Base-by-base conservation (phyloP, 805 yeast genomes). In the Barnettozyma populi region DNA sequence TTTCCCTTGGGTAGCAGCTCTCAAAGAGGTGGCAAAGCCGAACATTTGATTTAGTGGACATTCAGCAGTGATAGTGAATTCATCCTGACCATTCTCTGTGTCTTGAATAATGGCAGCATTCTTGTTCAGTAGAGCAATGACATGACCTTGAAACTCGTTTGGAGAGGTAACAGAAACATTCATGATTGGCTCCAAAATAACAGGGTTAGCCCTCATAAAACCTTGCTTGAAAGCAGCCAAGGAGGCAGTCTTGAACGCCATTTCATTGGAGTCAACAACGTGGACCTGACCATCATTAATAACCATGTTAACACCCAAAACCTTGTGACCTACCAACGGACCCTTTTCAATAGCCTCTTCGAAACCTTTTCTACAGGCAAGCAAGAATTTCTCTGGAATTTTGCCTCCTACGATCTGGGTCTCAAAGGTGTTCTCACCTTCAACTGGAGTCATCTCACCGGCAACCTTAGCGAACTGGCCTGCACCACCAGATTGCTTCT, bases 401-500 rank as follows among this genome's bases (percentile, higher is more conserved):
- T 87, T 87, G 64, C 99, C 99, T 61, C 99, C 98, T 55, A 94
- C 94, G 65, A 94, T 82, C 54, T 84, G 86, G 42, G 96, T 85
- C 62, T 84, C 80, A 68, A 92, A 94, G 57, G 72, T 72, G 68
- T 90, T 90, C 49, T 78, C 80, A 43, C 79, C 82, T 44, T 78
- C 86, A 42, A 78, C 64, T 46, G 90, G 81, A 7, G 74, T 69
- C 70, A 90, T 66, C 48, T 74, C 77, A 65, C 99, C 98, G 68
- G 90, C 85, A 62, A 92, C 97, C 73, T 90, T 84, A 69, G 96
- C 99, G 65, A 82, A 94, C 75, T 94, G 99, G 72, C 99, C 99
- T 56, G 98, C 95, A 79, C 99, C 99, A 69, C 99, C 99, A 63
- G 92, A 79, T 74, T 94, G 99, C 66, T 90, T 92, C 79, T 94